Percentiles rank a stretch among this genome's conserved stretches.
Conservation (phyloP, 495 filamentous ascomycete species). For the Aspergillus nanangensis region DNA sequence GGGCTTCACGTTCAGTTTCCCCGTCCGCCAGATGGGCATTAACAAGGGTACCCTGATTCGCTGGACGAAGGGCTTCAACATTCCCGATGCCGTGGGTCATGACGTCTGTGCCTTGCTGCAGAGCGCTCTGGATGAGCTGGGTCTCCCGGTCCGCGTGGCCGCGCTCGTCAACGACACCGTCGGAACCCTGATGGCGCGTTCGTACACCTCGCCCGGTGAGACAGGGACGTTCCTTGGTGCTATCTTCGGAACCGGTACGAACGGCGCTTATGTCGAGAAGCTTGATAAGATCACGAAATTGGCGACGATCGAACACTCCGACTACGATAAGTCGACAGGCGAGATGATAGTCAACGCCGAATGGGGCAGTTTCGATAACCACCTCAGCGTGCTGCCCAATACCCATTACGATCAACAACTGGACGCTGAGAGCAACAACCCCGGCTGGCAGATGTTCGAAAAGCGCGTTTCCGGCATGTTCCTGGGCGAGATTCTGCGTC, state of each 20-base stretch:
- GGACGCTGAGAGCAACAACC: slow-evolving; percentile 80
- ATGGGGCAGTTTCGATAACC: slow-evolving; percentile 98
- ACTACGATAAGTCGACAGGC: slow-evolving; percentile 78
- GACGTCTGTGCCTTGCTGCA: slow-evolving; percentile 92
- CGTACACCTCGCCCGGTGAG: slow-evolving; percentile 88
- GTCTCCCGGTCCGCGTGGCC: slow-evolving; percentile 85
- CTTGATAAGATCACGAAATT: slow-evolving; percentile 47
- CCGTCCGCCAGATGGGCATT: slow-evolving; percentile 87
- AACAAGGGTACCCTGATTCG: slow-evolving; percentile 89
- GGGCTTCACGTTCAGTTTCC: slow-evolving; percentile 97
- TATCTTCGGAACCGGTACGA: slow-evolving; percentile 90
- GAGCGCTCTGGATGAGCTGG: slow-evolving; percentile 80
- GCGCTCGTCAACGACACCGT: slow-evolving; percentile 97
- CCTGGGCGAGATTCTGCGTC: slow-evolving; percentile 86
- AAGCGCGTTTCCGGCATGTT: slow-evolving; percentile 99
- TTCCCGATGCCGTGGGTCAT: slow-evolving; percentile 84
- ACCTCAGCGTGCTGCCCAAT: slow-evolving; percentile 77
- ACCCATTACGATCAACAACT: slow-evolving; percentile 78
- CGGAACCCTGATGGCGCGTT: slow-evolving; percentile 94
- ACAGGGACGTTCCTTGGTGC: slow-evolving; percentile 82
- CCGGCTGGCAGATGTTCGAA: slow-evolving; percentile 97
- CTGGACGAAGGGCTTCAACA: slow-evolving; percentile 99
- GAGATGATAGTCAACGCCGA: slow-evolving; percentile 98
- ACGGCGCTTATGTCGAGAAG: slow-evolving; percentile 80
- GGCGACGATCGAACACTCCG: slow-evolving; percentile 36